Evolutionary conservation across 129 eudicot genomes (phyloP), one percentile per base, ranked within the genome.

Genomic region (Artemisia argyi): DNA sequence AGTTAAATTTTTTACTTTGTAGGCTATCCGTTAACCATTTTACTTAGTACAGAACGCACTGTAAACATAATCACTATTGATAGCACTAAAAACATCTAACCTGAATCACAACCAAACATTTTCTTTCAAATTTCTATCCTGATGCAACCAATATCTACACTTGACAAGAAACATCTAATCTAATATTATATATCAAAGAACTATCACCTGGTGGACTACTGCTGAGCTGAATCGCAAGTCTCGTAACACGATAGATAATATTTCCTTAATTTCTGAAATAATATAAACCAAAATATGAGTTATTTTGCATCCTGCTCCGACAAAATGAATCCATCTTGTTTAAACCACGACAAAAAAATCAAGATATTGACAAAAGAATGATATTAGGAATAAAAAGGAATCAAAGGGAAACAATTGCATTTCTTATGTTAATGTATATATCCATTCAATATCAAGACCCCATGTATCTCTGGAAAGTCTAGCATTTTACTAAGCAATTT

Each of bases 151-250:
- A 65, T 22, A 53, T 18, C 64, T 51, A 54, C 54, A 52, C 71
- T 68, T 50, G 56, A 59, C 14, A 58, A 50, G 69, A 61, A 61
- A 69, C 48, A 77, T 61, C 61, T 5, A 53, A 22, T 65, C 58
- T 16, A 20, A 53, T 12, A 70, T 22, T 2, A 8, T 6, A 66
- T 15, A 47, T 62, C 42, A 47, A 30, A 19, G 52, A 20, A 48
- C 51, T 61, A 46, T 65, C 58, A 95, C 99, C 99, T 91, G 99
- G 83, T 88, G 96, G 32, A 95, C 97, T 52, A 95, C 99, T 51
- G 97, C 97, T 57, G 91, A 76, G 78, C 94, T 84, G 71, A 95
- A 91, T 73, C 84, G 62, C 80, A 95, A 85, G 73, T 90, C 97
- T 58, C 96, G 84, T 66, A 95, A 82, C 61, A 91, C 88, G 48